A percentile compares a stretch with the other conserved stretches of the same genome.
phyloP scores from a whole-genome alignment of 768 basidiomycete genomes.

The Macrocybe gigantea region DNA sequence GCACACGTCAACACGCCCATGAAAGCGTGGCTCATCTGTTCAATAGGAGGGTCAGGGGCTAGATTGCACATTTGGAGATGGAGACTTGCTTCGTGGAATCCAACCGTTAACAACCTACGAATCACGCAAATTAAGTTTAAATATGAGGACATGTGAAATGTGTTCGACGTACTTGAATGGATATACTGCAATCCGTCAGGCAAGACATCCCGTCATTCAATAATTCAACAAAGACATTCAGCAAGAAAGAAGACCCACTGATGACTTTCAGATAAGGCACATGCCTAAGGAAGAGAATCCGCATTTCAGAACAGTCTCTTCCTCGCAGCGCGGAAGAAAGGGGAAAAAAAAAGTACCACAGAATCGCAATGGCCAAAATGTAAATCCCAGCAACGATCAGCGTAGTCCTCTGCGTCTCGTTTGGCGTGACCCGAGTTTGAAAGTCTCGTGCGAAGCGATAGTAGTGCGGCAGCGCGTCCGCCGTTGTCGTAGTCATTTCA shows the following conservation, averaged over 20 bases:
- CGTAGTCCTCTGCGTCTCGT: constrained; percentile 66
- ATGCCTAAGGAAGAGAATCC: constrained; percentile 45
- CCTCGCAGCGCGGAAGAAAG: neutral
- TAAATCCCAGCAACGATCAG: constrained; percentile 78
- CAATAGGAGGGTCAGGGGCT: constrained; percentile 1
- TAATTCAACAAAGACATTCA: neutral
- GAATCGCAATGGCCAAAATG: constrained; percentile 66
- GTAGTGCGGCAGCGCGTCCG: too few species aligned
- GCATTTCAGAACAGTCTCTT: too few species aligned
- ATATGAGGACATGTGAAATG: neutral
- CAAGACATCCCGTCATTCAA: constrained; percentile 6
- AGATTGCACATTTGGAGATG: neutral
- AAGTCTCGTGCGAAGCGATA: constrained; percentile 26
- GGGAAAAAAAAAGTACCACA: constrained; percentile 50
- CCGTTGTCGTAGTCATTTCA: too few species aligned
- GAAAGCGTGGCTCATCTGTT: constrained; percentile 82
- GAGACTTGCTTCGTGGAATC: constrained; percentile 72
- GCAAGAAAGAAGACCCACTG: constrained; percentile 42
- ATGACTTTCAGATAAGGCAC: constrained; percentile 66
- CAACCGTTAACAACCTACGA: constrained; percentile 71
- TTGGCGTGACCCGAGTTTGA: constrained; percentile 49
- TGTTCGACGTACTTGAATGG: constrained; percentile 75
- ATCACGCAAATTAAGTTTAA: neutral
- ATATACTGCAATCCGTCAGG: constrained; percentile 48
- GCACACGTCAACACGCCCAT: constrained; percentile 80